Conservation (phyloP, 306 rosid species). For the Carpinus viminea region DNA sequence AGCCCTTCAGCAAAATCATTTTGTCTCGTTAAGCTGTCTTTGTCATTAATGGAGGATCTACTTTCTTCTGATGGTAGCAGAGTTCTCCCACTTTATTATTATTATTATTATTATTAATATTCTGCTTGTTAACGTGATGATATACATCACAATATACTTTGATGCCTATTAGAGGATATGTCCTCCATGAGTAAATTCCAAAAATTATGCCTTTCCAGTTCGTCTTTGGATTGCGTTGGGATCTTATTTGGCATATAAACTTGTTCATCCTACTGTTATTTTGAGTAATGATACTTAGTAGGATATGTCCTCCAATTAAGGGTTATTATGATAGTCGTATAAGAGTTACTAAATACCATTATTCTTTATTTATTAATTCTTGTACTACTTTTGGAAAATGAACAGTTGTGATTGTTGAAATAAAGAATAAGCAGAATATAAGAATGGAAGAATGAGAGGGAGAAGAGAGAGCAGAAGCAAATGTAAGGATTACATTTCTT, state of each 20-base stretch:
- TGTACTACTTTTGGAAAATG: not conserved
- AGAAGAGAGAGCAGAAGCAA: too few relatives aligned
- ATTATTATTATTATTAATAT: not conserved
- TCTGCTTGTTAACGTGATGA: not conserved
- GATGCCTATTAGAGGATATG: not conserved
- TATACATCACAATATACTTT: not conserved
- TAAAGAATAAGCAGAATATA: too few relatives aligned
- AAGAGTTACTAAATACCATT: too few relatives aligned
- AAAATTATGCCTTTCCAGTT: not conserved
- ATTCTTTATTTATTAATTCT: too few relatives aligned
- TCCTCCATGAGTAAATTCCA: not conserved
- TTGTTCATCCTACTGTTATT: too few relatives aligned
- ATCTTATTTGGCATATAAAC: not conserved
- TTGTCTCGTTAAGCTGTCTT: slow-evolving; percentile 1
- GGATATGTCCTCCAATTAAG: too few relatives aligned
- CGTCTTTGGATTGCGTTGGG: not conserved
- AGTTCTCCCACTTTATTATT: not conserved
- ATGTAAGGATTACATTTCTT: too few relatives aligned
- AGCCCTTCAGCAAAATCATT: slow-evolving; percentile 17
- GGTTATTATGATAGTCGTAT: too few relatives aligned
- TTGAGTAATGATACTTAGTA: too few relatives aligned
- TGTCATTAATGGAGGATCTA: not conserved
- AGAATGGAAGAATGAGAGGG: too few relatives aligned
- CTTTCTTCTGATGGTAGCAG: not conserved
- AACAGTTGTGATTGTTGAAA: not conserved